Conservation (phyloP, 768 basidiomycete species). For the Suillus brevipes region DNA sequence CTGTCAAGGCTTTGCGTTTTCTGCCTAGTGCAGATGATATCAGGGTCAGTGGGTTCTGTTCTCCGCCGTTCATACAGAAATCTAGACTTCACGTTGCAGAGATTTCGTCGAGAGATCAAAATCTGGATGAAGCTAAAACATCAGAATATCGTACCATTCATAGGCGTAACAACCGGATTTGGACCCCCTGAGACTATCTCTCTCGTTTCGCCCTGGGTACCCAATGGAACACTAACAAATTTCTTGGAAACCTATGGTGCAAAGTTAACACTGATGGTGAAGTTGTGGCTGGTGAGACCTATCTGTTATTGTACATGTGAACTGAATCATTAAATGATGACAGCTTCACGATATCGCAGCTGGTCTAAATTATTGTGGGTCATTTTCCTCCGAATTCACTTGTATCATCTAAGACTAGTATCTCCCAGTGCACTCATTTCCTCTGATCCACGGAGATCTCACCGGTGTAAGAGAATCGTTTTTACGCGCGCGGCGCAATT, state of each 20-base stretch:
- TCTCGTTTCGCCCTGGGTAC: conserved; percentile 34
- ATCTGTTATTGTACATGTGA: background rate
- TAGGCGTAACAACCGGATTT: conserved; percentile 28
- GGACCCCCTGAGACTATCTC: conserved; percentile 23
- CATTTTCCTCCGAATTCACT: background rate
- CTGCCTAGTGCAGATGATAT: conserved; percentile 8
- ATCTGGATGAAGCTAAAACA: conserved; percentile 31
- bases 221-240: conserved; percentile 22
- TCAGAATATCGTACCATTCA: conserved; percentile 28
- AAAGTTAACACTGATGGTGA: background rate
- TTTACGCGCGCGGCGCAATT: no score
- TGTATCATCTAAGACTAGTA: background rate
- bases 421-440: background rate
- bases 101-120: conserved; percentile 28
- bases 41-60: background rate
- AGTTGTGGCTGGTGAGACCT: conserved; percentile 18
- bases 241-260: conserved; percentile 16
- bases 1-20: conserved; percentile 24
- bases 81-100: conserved; percentile 5
- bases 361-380: conserved; percentile 5
- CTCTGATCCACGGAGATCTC: conserved; percentile 36
- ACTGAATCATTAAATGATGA: background rate
- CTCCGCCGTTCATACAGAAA: background rate
- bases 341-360: conserved; percentile 4
- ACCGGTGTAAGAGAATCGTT: conserved; percentile 32